phyloP scores from a whole-genome alignment of 345 rosid genomes.

The Eucalyptus pumila region DNA sequence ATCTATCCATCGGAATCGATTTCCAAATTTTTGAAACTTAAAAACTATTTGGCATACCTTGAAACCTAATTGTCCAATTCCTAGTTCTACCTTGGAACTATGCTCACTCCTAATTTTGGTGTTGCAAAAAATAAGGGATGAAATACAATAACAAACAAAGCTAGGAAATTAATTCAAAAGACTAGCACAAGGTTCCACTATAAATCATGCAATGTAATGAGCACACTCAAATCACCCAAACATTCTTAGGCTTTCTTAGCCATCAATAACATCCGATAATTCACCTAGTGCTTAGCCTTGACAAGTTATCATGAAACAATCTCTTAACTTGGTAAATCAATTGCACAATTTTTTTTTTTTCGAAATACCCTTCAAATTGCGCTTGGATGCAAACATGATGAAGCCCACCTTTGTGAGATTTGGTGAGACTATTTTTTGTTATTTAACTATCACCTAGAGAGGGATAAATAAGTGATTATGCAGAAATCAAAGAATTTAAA shows the following conservation, averaged over 20 bases:
- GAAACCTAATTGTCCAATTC: too few relatives aligned
- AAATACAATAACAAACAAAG: not conserved
- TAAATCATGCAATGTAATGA: too few relatives aligned
- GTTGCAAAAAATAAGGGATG: not conserved
- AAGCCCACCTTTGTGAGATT: not conserved
- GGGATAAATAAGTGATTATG: too few relatives aligned
- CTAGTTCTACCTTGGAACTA: accelerated
- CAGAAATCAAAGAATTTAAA: too few relatives aligned
- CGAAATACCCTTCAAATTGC: not conserved
- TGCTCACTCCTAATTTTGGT: too few relatives aligned
- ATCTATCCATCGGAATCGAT: too few relatives aligned
- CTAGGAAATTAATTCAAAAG: not conserved
- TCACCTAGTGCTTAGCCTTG: not conserved
- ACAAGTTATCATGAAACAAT: too few relatives aligned
- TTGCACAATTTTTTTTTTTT: not conserved
- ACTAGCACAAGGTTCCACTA: not conserved
- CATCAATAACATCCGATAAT: not conserved
- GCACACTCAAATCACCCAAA: not conserved
- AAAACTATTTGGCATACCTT: too few relatives aligned
- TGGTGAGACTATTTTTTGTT: not conserved
- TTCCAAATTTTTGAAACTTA: too few relatives aligned
- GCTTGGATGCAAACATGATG: not conserved
- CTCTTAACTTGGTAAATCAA: too few relatives aligned
- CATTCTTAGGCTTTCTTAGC: not conserved
- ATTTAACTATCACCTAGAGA: too few relatives aligned